Percentiles rank a stretch among this genome's conserved stretches.
Evolutionary conservation across 306 rosid species (phyloP).

Genomic region (Castanea mollissima): DNA sequence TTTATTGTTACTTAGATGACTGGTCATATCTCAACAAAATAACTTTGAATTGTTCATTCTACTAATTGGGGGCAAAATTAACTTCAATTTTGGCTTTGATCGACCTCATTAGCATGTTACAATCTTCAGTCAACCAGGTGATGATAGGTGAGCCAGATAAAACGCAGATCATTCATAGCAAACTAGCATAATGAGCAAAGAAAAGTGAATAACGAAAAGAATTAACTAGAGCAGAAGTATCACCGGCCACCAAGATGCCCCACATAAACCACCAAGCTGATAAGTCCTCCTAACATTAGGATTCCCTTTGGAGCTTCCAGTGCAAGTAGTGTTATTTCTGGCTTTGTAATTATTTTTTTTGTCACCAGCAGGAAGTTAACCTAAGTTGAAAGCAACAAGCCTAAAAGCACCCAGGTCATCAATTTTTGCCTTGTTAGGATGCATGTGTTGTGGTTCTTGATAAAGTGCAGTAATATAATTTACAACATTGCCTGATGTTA

Average conservation of each 20-base stretch:
- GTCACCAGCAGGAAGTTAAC: slow-evolving; percentile 88
- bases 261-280: slow-evolving; percentile 77
- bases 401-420: slow-evolving; percentile 39
- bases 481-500: not conserved
- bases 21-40: not conserved
- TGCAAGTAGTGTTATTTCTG: slow-evolving; percentile 68
- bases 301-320: slow-evolving; percentile 66
- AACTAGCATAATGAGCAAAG: slow-evolving; percentile 4
- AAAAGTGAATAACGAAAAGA: not conserved
- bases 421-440: slow-evolving; percentile 12
- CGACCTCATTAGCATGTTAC: no score
- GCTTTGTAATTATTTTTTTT: slow-evolving; percentile 61
- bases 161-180: slow-evolving; percentile 7
- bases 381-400: slow-evolving; percentile 91
- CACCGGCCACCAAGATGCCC: slow-evolving; percentile 95
- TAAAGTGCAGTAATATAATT: not conserved
- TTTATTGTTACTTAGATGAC: not conserved
- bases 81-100: not conserved
- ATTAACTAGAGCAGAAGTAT: slow-evolving; percentile 26
- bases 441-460: not conserved
- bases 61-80: not conserved
- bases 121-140: no score
- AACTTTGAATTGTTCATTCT: not conserved
- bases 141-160: not conserved
- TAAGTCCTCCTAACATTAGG: slow-evolving; percentile 64